Evolutionary conservation across 768 basidiomycete genomes (phyloP).

Genomic region (Mycena haematopus): DNA sequence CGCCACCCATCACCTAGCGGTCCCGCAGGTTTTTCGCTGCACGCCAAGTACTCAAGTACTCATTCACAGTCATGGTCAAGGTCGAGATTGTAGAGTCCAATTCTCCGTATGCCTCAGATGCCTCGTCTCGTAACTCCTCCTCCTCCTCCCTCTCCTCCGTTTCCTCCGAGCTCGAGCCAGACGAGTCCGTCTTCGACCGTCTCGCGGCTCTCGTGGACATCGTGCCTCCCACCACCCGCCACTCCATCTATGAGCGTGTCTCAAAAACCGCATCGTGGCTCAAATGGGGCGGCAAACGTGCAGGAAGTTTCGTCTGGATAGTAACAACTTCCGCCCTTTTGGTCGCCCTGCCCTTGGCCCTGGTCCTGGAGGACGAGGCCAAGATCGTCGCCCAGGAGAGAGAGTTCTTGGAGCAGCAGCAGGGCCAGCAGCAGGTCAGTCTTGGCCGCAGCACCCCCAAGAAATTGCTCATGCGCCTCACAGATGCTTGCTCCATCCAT

Average conservation of each 20-base stretch:
- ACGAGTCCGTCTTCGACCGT: constrained; percentile 90
- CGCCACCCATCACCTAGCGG: neutral
- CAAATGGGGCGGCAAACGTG: constrained; percentile 70
- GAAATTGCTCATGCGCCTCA: constrained; percentile 18
- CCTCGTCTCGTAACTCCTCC: constrained; percentile 72
- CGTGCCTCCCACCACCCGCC: constrained; percentile 89
- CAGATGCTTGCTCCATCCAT: constrained; percentile 80
- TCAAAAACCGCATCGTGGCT: constrained; percentile 67
- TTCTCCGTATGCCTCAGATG: constrained; percentile 77
- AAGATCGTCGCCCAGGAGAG: constrained; percentile 94
- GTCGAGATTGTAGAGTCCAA: constrained; percentile 89
- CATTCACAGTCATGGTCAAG: constrained; percentile 76
- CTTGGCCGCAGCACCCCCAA: constrained; percentile 2
- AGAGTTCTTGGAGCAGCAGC: constrained; percentile 92
- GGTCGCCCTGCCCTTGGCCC: constrained; percentile 90
- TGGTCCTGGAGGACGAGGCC: constrained; percentile 95
- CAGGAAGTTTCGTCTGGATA: constrained; percentile 93
- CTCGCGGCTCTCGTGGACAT: constrained; percentile 94
- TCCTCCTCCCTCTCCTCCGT: constrained; percentile 82
- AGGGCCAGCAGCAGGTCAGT: constrained; percentile 88
- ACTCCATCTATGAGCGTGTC: constrained; percentile 68
- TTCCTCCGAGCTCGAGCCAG: constrained; percentile 69
- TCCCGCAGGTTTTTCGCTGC: neutral
- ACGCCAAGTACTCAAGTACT: constrained; percentile 9
- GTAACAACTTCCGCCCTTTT: constrained; percentile 93